A percentile compares a stretch with the other conserved stretches of the same genome.
Conservation (phyloP, 208 protist species). For the Leishmania turanica region DNA sequence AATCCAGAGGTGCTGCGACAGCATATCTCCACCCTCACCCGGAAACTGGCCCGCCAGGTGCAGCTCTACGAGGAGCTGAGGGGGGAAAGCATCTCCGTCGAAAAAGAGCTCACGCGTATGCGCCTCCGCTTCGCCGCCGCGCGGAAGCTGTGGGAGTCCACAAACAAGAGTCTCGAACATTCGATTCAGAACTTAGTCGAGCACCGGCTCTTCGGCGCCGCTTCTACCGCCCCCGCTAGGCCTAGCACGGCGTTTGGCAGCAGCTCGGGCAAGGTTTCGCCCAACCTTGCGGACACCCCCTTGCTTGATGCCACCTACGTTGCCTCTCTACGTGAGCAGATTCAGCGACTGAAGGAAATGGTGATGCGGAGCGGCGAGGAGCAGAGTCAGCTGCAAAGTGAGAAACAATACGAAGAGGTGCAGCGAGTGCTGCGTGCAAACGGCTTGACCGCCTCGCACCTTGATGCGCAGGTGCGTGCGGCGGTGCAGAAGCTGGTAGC, state of each 20-base stretch:
- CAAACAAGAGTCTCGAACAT: conserved; percentile 27
- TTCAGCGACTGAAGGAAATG: conserved; percentile 37
- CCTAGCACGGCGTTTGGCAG: neutral
- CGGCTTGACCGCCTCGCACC: neutral
- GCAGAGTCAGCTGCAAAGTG: conserved; percentile 19
- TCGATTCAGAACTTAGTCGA: conserved; percentile 41
- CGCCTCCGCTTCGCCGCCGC: conserved; percentile 31
- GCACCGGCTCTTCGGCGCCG: conserved; percentile 16
- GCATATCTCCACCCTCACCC: conserved; percentile 19
- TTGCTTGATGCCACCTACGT: conserved; percentile 28
- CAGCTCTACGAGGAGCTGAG: conserved; percentile 31
- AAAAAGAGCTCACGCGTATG: conserved; percentile 32
- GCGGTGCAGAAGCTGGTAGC: conserved; percentile 18
- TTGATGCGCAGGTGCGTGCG: conserved; percentile 1
- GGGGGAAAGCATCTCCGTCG: conserved; percentile 39
- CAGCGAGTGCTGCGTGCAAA: conserved; percentile 9
- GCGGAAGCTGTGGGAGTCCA: conserved; percentile 34
- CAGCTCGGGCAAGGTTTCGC: neutral
- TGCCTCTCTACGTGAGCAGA: conserved; percentile 39
- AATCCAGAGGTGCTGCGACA: conserved; percentile 17
- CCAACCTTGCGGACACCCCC: neutral
- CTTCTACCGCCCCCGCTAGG: neutral
- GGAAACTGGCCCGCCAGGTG: conserved; percentile 21
- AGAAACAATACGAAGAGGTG: conserved; percentile 25
- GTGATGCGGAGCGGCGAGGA: conserved; percentile 35